Base-by-base conservation (phyloP, 106 monocot species). In the Phalaenopsis aphrodite region DNA sequence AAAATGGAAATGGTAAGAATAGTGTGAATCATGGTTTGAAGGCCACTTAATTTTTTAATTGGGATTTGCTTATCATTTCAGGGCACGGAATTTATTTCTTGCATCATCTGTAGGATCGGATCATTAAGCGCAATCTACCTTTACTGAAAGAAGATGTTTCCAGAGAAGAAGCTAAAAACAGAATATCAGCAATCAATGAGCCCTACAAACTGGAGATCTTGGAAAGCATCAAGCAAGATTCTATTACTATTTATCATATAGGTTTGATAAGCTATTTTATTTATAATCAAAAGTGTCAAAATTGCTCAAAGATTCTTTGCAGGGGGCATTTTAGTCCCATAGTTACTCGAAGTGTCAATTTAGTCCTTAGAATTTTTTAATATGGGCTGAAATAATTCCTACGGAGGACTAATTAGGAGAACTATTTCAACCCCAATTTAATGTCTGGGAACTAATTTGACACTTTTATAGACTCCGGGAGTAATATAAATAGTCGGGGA, bases 181-280 rank as follows among this genome's bases (percentile, higher is more conserved):
- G 97, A 86, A 97, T 97, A 41, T 68, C 82, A 84, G 90, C 81
- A 2, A 88, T 94, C 12, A 92, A 88, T 78, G 97, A 97, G 77
- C 97, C 94, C n/a, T 97, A 97, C 86, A 97, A 97, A 81, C 68
- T 92, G 78, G 94, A 97, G 77, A 97, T 97, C 79, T 67, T 97
- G 80, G 87, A 97, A 19, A 88, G 90, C 76, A 97, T 97, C 80
- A 89, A 89, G 72, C 92, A 94, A 85, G 94, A 94, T 64, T 85
- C 87, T 77, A 92, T 97, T 47, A 94, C 97, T 37, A 89, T 94
- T 69, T 97, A 97, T 84, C 97, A 92, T 81, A 94, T 97, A 78
- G 96, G 95, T 92, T 55, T 41, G 81, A 52, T 52, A 52, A 12
- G 10, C 12, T 12, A 64, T 81, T 71, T 41, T 9, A 58, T 82